Base-by-base conservation (phyloP, 768 basidiomycete species). In the Phylloporus scabripes region DNA sequence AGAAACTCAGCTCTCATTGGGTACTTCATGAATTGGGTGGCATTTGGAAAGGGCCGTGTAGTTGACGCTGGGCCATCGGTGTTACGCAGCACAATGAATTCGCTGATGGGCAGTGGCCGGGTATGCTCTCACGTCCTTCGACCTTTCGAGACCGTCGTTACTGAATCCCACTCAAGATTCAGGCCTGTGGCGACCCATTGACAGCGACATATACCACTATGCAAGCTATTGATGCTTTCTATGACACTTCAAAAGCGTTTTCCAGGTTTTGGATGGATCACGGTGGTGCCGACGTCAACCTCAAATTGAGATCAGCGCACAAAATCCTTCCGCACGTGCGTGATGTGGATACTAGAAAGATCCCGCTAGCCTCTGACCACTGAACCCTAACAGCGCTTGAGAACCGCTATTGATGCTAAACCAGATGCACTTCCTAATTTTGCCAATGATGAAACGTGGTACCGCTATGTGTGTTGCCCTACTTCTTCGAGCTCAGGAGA, bases 1-100 rank as follows among this genome's bases (percentile, higher is more conserved):
- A 44, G 48, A 12, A 42, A 53, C 29, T 68, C 74, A 5, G 51
- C 70, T 0, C 57, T 78, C 6, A 52, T 75, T 6, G 73, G 70
- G 14, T 72, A 73, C 47, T 75, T 72, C 48, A 74, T 78, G 76
- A 78, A 78, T 48, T 78, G 77, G 77, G 49, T 41, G n/a, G 29
- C 41, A 5, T 42, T 50, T 37, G 1, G 34, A 15, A 39, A 49
- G 5, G 56, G 45, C 3, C 15, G 51, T 12, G 46, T 55, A 33
- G 31, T 5, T 24, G 40, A 54, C 1, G 48, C 59, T 26, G 57
- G 48, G 2, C 48, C 12, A 1, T 42, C 37, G 2, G 42, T 10
- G 6, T 8, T 52, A 4, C 38, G 11, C 14, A 28, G 23, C 1
- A 5, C 53, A 17, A 1, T 68, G 20, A 48, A 38, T 1, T 34